phyloP scores from a whole-genome alignment of 2,329 filamentous ascomycete species.

The Pseudopithomyces maydicus region DNA sequence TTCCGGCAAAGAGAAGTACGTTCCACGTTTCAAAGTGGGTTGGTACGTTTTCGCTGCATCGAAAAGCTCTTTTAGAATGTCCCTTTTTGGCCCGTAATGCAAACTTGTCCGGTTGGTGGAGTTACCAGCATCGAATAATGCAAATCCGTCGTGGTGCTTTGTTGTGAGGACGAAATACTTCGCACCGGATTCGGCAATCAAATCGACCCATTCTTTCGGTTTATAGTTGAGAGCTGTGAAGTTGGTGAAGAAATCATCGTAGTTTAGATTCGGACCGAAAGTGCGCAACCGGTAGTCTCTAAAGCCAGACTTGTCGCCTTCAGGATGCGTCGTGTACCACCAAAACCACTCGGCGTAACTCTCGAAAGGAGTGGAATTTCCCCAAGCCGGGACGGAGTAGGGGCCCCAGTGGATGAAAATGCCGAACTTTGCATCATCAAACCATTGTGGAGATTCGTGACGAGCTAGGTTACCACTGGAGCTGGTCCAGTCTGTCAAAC shows the following conservation, averaged over 20 bases:
- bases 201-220: slow-evolving; percentile 60
- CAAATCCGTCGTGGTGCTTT: slow-evolving; percentile 56
- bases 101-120: slow-evolving; percentile 50
- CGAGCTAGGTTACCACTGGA: slow-evolving; percentile 31
- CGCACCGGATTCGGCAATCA: slow-evolving; percentile 58
- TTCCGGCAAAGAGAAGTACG: slow-evolving; percentile 53
- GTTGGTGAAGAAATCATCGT: slow-evolving; percentile 61
- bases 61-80: slow-evolving; percentile 50
- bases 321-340: slow-evolving; percentile 55
- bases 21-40: slow-evolving; percentile 50
- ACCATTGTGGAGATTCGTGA: slow-evolving; percentile 59
- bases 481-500: slow-evolving; percentile 10
- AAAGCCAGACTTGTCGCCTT: slow-evolving; percentile 49
- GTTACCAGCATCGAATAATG: slow-evolving; percentile 49
- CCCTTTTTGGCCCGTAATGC: slow-evolving; percentile 45
- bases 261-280: slow-evolving; percentile 54
- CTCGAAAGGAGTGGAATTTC: slow-evolving; percentile 49
- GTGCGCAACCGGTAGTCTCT: slow-evolving; percentile 57
- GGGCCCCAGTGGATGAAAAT: slow-evolving; percentile 67
- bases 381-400: slow-evolving; percentile 63
- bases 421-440: slow-evolving; percentile 60
- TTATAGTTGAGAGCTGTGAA: slow-evolving; percentile 59
- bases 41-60: slow-evolving; percentile 50
- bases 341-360: slow-evolving; percentile 52
- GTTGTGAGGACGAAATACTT: slow-evolving; percentile 50